Evolutionary conservation across 140 eudicot species (phyloP).

Genomic region (Bidens hawaiensis): DNA sequence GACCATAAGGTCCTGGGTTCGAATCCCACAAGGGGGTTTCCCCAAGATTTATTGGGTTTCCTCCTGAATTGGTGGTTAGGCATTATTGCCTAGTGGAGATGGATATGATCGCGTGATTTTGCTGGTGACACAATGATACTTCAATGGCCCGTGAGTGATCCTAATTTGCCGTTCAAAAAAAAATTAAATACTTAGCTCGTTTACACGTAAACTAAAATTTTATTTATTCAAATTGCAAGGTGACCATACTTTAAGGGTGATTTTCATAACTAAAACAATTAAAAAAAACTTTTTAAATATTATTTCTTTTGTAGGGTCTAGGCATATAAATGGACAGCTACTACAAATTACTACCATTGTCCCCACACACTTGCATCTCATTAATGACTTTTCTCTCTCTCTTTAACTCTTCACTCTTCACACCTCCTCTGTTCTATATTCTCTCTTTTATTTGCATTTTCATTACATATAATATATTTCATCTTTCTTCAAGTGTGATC

Average conservation of each 20-base stretch:
- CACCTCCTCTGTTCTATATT: constrained; percentile 31
- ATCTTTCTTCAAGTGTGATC: constrained; percentile 13
- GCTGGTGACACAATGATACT: too few relatives aligned
- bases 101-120: too few relatives aligned
- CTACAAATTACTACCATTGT: constrained; percentile 43
- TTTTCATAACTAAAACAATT: neutral
- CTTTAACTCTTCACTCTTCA: constrained; percentile 27
- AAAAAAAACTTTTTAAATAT: neutral
- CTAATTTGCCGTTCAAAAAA: too few relatives aligned
- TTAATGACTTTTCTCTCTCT: constrained; percentile 51
- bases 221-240: neutral
- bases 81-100: too few relatives aligned
- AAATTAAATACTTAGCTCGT: too few relatives aligned
- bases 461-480: neutral
- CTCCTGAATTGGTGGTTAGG: too few relatives aligned
- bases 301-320: constrained; percentile 37
- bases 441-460: constrained; percentile 16
- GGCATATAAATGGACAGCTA: constrained; percentile 57
- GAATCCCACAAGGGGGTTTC: too few relatives aligned
- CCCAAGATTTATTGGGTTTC: too few relatives aligned
- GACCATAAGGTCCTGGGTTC: too few relatives aligned
- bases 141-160: too few relatives aligned
- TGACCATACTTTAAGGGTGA: neutral
- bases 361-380: constrained; percentile 78
- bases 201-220: neutral